These are phyloP conservation scores for Termitomyces sp. DNA, from an alignment of 768 basidiomycete genomes.

Conservation along the genomic window DNA sequence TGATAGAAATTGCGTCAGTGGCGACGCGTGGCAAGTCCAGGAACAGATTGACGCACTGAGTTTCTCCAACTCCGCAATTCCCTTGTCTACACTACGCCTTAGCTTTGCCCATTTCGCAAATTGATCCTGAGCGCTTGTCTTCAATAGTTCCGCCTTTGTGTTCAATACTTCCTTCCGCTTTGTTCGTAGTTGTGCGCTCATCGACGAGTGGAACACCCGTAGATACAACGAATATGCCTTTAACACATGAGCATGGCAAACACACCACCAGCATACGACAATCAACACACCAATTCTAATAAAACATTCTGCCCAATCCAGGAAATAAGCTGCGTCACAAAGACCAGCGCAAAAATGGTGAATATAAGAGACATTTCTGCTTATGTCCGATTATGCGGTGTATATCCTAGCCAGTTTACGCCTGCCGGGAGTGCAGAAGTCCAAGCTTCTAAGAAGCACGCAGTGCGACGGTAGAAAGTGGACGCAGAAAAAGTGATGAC, in stretches of 20 bases:
- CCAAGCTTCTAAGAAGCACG: constrained; percentile 9
- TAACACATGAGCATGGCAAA: neutral
- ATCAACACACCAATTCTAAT: constrained; percentile 62
- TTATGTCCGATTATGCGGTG: constrained; percentile 6
- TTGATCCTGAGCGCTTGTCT: constrained; percentile 93
- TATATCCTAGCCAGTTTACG: constrained; percentile 8
- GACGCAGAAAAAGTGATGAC: constrained; percentile 14
- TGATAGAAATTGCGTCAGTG: constrained; percentile 22
- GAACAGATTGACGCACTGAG: constrained; percentile 61
- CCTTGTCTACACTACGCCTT: constrained; percentile 86
- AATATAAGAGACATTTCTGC: constrained; percentile 68
- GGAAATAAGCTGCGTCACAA: constrained; percentile 76
- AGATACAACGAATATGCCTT: constrained; percentile 75
- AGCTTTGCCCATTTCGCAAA: constrained; percentile 99
- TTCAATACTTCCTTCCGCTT: constrained; percentile 78
- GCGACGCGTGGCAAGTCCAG: neutral
- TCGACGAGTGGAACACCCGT: constrained; percentile 52
- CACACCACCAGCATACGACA: neutral
- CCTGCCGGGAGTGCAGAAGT: constrained; percentile 1
- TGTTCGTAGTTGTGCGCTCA: constrained; percentile 51
- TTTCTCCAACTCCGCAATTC: constrained; percentile 83
- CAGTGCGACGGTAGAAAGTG: constrained; percentile 6
- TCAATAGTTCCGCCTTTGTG: constrained; percentile 79
- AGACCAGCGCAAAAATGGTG: constrained; percentile 76
- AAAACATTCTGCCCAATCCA: constrained; percentile 89